Evolutionary conservation across 306 rosid genomes (phyloP), one percentile per base, ranked within the genome.

Genomic region (Vachellia collinsii): DNA sequence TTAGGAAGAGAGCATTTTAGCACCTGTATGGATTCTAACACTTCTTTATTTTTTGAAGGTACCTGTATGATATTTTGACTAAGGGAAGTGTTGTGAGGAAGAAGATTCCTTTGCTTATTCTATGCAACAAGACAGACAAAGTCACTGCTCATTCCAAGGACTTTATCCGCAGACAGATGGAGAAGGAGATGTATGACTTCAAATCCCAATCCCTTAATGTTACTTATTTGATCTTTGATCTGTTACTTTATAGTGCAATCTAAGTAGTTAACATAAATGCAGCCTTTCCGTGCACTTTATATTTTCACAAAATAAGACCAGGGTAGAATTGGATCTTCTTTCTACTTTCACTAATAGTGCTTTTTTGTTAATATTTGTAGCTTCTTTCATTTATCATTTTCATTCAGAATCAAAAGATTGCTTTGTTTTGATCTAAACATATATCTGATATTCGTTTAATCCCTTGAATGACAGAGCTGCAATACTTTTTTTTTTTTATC

Each of bases 91-190:
- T 91, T 75, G 97, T 94, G 90, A 91, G 43, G 91, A 92, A 92
- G 91, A 94, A 92, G 85, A 89, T 92, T 83, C 97, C 97, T 16
- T 75, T 94, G 77, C 91, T 92, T 74, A 87, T 94, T 85, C 90
- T 94, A 64, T 94, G 97, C 93, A 94, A 94, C 88, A 94, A 94
- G 85, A 85, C 97, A 4, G 97, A 94, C 89, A 92, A 92, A 82
- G 97, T 94, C 75, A 92, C 98, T 71, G 97, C 97, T 22, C 98
- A 94, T 84, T 92, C 94, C 62, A 92, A 94, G 89, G 98, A 92
- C 68, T 94, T 94, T 75, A 94, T 94, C 83, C 85, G 87, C 68
- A 91, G 86, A 78, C 98, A 94, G 87, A 71, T 94, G 79, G 98
- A 94, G 87, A 94, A 94, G 82, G 98, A 94, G 86, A 82, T 94